These are phyloP conservation scores for Termitomyces eurrhizus DNA, from an alignment of 768 basidiomycete genomes.

Conservation along the genomic window DNA sequence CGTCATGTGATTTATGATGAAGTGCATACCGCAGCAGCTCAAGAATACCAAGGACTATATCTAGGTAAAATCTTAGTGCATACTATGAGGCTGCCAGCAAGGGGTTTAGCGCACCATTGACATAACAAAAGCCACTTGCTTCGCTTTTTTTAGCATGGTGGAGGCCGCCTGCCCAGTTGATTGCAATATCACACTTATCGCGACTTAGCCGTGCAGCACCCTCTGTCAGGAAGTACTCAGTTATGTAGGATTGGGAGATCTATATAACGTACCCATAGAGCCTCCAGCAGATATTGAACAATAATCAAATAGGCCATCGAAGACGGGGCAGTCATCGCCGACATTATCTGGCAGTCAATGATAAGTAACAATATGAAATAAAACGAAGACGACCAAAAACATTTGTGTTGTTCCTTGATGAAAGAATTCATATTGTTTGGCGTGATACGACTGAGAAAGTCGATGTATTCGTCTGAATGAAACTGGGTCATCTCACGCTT, in stretches of 20 bases:
- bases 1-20: not conserved
- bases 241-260: not conserved
- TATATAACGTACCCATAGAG: constrained; percentile 79
- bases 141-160: constrained; percentile 99
- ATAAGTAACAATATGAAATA: not conserved
- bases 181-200: constrained; percentile 97
- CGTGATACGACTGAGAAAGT: constrained; percentile 90
- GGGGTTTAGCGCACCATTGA: constrained; percentile 62
- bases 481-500: constrained; percentile 99
- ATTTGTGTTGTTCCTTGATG: constrained; percentile 94
- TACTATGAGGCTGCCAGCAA: not conserved
- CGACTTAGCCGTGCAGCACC: constrained; percentile 92
- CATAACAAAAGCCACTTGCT: constrained; percentile 98
- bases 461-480: constrained; percentile 98
- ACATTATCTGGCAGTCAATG: constrained; percentile 72
- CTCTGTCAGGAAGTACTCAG: constrained; percentile 50
- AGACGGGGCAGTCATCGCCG: constrained; percentile 98
- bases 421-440: constrained; percentile 94
- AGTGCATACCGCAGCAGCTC: constrained; percentile 75
- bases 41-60: constrained; percentile 95
- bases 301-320: constrained; percentile 98
- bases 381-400: constrained; percentile 38
- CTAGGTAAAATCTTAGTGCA: constrained; percentile 35
- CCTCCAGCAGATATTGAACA: constrained; percentile 99
- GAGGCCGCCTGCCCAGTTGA: constrained; percentile 98